Evolutionary conservation across 176 grass and related monocot species (phyloP).

Genomic region (Carex littledalei): DNA sequence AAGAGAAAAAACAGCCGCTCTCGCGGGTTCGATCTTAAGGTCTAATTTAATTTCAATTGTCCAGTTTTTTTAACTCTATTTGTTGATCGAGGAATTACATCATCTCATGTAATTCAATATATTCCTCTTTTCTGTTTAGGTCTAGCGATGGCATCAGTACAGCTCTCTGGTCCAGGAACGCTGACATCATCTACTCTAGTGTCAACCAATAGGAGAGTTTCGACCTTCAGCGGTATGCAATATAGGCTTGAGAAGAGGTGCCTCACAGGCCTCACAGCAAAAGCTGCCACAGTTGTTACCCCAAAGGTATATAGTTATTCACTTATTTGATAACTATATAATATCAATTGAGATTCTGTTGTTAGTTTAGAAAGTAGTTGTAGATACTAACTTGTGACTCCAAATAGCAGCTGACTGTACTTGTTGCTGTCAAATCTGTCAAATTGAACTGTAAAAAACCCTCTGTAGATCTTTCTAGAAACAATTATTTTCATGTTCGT

Average conservation of each 20-base stretch:
- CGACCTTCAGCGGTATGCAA: background rate
- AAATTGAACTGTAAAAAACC: background rate
- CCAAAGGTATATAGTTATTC: conserved; percentile 39
- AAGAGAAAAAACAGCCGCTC: background rate
- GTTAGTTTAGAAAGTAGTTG: background rate
- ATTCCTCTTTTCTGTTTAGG: background rate
- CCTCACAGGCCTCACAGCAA: conserved; percentile 26
- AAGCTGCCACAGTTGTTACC: conserved; percentile 54
- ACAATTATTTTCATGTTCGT: background rate
- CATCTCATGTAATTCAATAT: background rate
- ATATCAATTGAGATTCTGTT: background rate
- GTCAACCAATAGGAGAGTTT: background rate
- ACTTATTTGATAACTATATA: background rate
- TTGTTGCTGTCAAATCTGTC: background rate
- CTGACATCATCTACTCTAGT: background rate
- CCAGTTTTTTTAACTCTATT: background rate
- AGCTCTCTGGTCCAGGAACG: background rate
- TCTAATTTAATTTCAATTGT: background rate
- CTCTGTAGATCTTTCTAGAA: background rate
- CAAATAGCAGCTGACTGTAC: background rate
- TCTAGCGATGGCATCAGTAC: background rate
- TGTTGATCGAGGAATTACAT: background rate
- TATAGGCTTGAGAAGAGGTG: background rate
- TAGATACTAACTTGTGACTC: background rate
- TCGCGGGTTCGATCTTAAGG: background rate